A percentile compares a stretch with the other conserved stretches of the same genome.
These are phyloP conservation scores for Aurantiochytrium sp. DNA, from an alignment of 108 stramenopile species.

Conservation along the genomic window DNA sequence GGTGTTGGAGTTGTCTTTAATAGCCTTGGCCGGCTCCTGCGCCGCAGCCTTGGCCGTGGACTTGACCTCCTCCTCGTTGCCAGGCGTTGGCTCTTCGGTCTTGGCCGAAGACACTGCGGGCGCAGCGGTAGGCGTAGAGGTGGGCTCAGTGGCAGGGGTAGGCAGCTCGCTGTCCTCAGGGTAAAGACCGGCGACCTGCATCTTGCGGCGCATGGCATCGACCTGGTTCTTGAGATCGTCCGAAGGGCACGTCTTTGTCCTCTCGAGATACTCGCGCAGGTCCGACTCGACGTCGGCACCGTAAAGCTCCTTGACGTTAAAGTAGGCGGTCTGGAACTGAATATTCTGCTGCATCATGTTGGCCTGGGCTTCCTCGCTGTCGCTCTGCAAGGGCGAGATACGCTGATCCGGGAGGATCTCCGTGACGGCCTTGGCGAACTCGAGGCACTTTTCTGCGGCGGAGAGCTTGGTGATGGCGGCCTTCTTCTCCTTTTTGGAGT, in stretches of 20 bases:
- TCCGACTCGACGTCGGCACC: neutral
- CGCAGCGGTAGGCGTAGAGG: too few relatives aligned
- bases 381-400: neutral
- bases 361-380: neutral
- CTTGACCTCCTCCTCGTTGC: neutral
- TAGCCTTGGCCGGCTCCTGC: neutral
- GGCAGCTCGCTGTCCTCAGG: neutral
- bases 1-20: neutral
- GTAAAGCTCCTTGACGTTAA: neutral
- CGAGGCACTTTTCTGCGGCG: neutral
- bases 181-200: neutral
- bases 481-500: neutral
- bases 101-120: neutral
- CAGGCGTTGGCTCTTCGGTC: neutral
- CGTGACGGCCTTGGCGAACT: slow-evolving; percentile 2
- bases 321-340: neutral
- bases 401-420: neutral
- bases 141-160: neutral
- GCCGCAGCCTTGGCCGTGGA: neutral
- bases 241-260: neutral
- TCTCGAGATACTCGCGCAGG: neutral
- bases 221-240: neutral
- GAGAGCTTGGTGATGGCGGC: neutral
- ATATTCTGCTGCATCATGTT: neutral
- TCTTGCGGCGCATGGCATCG: neutral